Evolutionary conservation across 2,329 filamentous ascomycete species (phyloP), one percentile per base, ranked within the genome.

Genomic region (Sporothrix inflata): DNA sequence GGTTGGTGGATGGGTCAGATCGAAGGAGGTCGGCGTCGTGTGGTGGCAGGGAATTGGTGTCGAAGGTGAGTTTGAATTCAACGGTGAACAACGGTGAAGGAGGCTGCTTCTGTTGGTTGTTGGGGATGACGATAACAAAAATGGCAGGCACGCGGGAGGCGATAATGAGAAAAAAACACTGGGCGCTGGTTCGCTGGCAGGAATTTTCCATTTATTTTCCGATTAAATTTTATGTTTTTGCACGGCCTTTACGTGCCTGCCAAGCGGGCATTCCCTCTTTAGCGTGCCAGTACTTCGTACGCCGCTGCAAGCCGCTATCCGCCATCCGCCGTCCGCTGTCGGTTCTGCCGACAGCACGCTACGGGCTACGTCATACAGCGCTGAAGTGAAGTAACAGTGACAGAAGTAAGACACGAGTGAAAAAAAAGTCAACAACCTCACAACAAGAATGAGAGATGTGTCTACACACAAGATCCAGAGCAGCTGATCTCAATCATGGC

Each of bases 71-170:
- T 34, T 24, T 24, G n/a, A 21, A 16, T 14, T 42, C 30, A 42
- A 42, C n/a, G 57, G 57, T 7, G 34, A 40, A 21, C 53, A 57
- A 47, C 45, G 14, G 45, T 47, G 45, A 34, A 27, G 34, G 53
- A 24, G 53, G 34, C 30, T 12, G 27, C 27, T 57, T 60, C 16
- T 40, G 55, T 45, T 45, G 63, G 14, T 34, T 66, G 63, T 66
- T 49, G 63, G 42, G 63, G 61, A 49, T 66, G 42, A 49, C 63
- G 42, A 66, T 47, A 66, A 27, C 40, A 66, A 34, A 66, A 66
- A 30, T 12, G 63, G 42, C 63, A 66, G 63, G 63, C 8, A 66
- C 63, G 63, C 8, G 19, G 12, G 21, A 16, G 24, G 40, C 24
- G 63, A 66, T 66, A 66, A 66, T 24, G 34, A 24, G 7, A 14